These are phyloP conservation scores for Diaporthe amygdali DNA, from an alignment of 2,329 filamentous ascomycete species.

Conservation along the genomic window DNA sequence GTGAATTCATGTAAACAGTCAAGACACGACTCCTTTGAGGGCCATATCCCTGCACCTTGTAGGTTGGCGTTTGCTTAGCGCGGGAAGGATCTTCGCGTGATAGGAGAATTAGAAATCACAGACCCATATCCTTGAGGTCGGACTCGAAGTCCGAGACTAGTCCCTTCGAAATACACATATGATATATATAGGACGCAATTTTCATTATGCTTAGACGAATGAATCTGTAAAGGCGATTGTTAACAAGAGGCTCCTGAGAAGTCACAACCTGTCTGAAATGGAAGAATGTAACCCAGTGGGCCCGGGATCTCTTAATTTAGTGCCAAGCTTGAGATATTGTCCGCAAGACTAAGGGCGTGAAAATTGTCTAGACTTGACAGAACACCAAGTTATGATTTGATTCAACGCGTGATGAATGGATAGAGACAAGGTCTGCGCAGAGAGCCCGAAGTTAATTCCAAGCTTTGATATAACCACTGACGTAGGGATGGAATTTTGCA, in stretches of 20 bases:
- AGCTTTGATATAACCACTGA: not conserved
- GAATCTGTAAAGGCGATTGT: no score
- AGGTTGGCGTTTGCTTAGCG: slow-evolving; percentile 10
- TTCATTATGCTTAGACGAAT: not conserved
- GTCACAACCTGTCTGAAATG: not conserved
- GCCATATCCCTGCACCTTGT: not conserved
- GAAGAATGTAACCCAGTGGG: not conserved
- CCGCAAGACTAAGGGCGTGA: no score
- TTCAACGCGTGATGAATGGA: not conserved
- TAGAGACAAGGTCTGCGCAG: not conserved
- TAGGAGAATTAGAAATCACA: not conserved
- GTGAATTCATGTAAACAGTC: not conserved
- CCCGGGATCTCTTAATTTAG: not conserved
- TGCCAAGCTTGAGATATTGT: not conserved
- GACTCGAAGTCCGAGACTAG: not conserved
- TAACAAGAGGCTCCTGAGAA: no score
- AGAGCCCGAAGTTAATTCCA: not conserved
- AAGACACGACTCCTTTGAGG: not conserved
- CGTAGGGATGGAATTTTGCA: not conserved
- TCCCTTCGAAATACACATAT: no score
- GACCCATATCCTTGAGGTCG: not conserved
- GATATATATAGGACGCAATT: not conserved
- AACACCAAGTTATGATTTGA: no score
- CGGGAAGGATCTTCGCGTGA: not conserved
- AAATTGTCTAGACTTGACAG: not conserved